Percentiles rank a stretch among this genome's conserved stretches.
phyloP scores from a whole-genome alignment of 495 filamentous ascomycete species.

The Aspergillus cristatus region DNA sequence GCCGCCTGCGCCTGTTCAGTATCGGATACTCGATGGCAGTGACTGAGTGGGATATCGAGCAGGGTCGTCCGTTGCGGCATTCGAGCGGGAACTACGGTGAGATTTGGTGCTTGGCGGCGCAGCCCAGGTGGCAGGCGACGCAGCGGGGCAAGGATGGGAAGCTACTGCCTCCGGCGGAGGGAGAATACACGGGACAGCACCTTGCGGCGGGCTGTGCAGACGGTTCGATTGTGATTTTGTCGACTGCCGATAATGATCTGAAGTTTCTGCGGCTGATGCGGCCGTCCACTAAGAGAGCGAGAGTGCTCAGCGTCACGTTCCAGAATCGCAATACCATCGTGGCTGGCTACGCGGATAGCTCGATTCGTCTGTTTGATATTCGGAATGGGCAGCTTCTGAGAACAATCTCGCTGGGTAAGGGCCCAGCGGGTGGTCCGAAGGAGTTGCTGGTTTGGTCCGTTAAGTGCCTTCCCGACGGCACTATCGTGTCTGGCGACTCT shows the following conservation, averaged over 20 bases:
- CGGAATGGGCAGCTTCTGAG: slow-evolving; percentile 62
- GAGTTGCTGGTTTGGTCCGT: slow-evolving; percentile 89
- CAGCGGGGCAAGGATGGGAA: slow-evolving; percentile 30
- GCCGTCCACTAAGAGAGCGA: slow-evolving; percentile 67
- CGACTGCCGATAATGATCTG: slow-evolving; percentile 72
- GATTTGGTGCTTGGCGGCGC: slow-evolving; percentile 92
- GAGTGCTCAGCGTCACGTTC: slow-evolving; percentile 83
- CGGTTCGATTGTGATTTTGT: slow-evolving; percentile 76
- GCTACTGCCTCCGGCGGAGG: slow-evolving; percentile 25
- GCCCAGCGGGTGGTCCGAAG: slow-evolving; percentile 63
- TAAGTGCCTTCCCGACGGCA: slow-evolving; percentile 74
- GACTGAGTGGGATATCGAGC: slow-evolving; percentile 88
- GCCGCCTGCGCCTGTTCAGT: slow-evolving; percentile 83
- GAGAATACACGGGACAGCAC: slow-evolving; percentile 51
- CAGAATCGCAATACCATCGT: slow-evolving; percentile 74
- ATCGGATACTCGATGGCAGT: slow-evolving; percentile 88
- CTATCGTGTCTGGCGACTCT: slow-evolving; percentile 90
- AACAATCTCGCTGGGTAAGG: slow-evolving; percentile 76
- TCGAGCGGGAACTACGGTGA: slow-evolving; percentile 90
- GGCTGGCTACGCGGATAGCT: slow-evolving; percentile 87
- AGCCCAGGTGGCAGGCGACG: slow-evolving; percentile 50
- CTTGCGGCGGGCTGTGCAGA: slow-evolving; percentile 88
- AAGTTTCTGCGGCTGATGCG: slow-evolving; percentile 61
- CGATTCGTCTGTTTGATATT: slow-evolving; percentile 82
- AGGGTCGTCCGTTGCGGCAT: slow-evolving; percentile 64